Conservation (phyloP, 1,284 basidiomycete species). For the Cryptococcus sp. region DNA sequence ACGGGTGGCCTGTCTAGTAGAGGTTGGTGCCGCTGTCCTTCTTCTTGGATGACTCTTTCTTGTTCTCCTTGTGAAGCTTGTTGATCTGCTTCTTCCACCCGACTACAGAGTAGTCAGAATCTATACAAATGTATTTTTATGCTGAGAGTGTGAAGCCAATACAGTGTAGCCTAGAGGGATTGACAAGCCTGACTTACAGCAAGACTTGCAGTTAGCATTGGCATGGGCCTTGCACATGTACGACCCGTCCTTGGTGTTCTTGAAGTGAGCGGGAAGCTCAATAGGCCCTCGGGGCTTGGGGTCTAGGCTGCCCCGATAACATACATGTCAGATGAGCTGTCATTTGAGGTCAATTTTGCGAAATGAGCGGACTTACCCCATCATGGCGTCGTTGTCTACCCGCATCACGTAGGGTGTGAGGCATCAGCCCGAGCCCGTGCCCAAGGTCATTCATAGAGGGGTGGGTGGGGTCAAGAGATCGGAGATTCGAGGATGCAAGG, state of each 20-base stretch:
- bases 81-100: constrained; percentile 50
- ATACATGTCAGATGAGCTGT: not conserved
- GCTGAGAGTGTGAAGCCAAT: not conserved
- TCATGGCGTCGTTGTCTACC: constrained; percentile 49
- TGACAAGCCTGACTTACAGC: constrained; percentile 49
- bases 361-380: constrained; percentile 30
- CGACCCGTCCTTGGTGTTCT: constrained; percentile 46
- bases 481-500: not conserved
- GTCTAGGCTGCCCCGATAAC: constrained; percentile 31
- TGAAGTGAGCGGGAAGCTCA: constrained; percentile 44
- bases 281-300: constrained; percentile 42
- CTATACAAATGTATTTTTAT: not conserved
- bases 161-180: not conserved
- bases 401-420: not conserved
- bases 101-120: constrained; percentile 26
- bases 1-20: constrained; percentile 12
- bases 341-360: not conserved
- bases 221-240: constrained; percentile 50
- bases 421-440: too few relatives aligned
- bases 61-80: constrained; percentile 48
- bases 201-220: constrained; percentile 47
- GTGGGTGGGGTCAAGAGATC: not conserved
- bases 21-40: constrained; percentile 35
- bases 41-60: constrained; percentile 42
- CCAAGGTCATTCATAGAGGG: not conserved